Evolutionary conservation across 1,284 basidiomycete species (phyloP), one percentile per base, ranked within the genome.

Genomic region (Cryptococcus sp.): DNA sequence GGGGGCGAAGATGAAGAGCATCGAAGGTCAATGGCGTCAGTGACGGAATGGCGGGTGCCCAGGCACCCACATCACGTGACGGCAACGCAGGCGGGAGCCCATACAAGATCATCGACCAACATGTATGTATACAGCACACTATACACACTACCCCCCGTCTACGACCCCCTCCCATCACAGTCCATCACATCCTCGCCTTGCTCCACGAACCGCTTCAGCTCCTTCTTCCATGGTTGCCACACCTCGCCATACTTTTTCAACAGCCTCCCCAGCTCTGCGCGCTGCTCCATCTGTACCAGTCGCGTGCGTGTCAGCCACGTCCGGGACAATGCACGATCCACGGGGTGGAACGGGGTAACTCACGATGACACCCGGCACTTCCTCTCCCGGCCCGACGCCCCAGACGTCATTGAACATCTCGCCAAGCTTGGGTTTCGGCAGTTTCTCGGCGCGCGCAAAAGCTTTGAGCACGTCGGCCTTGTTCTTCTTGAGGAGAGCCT

Each of bases 331-430:
- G 48, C n/a, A n/a, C n/a, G n/a, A n/a, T 37, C 39, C 12, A 7
- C 35, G 46, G 39, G n/a, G 11, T 2, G 36, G 35, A 47, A 35
- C 12, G n/a, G n/a, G n/a, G 21, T 4, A 6, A 81, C 89, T 77
- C 67, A 90, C 89, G 63, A 92, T 80, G 66, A 88, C 89, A 85
- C 87, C 89, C 1, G 91, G 90, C 65, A 89, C 82, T 68, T 89
- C 83, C 2, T 89, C 88, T 23, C 84, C 89, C 20, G 62, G 60
- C 8, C 65, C 62, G 15, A 75, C 59, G 3, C 70, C 74, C 72
- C 72, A 96, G 7, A 95, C 86, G 64, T 94, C 91, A 15, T 84
- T 87, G 76, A 96, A 96, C 72, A 96, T 78, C 74, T 90, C 85
- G 37, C 83, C 81, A 21, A 96, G 76, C 69, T 86, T 84, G 45